A percentile compares a stretch with the other conserved stretches of the same genome.
Evolutionary conservation across 2,329 filamentous ascomycete genomes (phyloP).

Genomic region (Hypoxylon sp.): DNA sequence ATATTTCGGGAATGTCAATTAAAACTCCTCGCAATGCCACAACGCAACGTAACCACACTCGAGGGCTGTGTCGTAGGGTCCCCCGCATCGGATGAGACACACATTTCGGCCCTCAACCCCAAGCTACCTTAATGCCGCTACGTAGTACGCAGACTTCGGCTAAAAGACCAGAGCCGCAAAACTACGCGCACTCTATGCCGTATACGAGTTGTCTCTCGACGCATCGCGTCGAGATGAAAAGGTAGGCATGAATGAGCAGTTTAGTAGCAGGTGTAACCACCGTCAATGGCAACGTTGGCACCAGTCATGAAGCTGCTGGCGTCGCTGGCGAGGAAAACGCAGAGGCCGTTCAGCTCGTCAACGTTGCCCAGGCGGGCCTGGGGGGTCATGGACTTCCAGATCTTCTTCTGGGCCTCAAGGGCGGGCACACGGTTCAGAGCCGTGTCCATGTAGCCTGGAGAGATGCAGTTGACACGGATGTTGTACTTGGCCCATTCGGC

Average conservation of each 20-base stretch:
- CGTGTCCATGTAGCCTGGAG: slow-evolving; percentile 89
- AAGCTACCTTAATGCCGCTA: slow-evolving; percentile 28
- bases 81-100: slow-evolving; percentile 35
- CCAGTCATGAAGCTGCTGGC: slow-evolving; percentile 84
- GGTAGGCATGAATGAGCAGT: slow-evolving; percentile 15
- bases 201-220: slow-evolving; percentile 18
- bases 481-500: slow-evolving; percentile 87
- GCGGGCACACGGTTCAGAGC: slow-evolving; percentile 83
- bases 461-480: slow-evolving; percentile 88
- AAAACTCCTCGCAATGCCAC: slow-evolving; percentile 25
- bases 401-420: slow-evolving; percentile 85
- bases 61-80: slow-evolving; percentile 11
- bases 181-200: slow-evolving; percentile 18
- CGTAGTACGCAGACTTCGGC: slow-evolving; percentile 34
- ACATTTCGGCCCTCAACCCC: slow-evolving; percentile 19
- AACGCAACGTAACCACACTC: slow-evolving; percentile 39
- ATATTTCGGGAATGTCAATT: slow-evolving; percentile 17
- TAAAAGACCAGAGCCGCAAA: slow-evolving; percentile 37
- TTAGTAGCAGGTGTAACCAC: slow-evolving; percentile 76
- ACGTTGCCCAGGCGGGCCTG: slow-evolving; percentile 80
- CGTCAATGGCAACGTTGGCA: slow-evolving; percentile 79
- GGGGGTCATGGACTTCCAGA: slow-evolving; percentile 82
- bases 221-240: slow-evolving; percentile 16
- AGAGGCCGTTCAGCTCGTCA: slow-evolving; percentile 83
- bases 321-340: slow-evolving; percentile 82